Percentiles rank a stretch among this genome's conserved stretches.
These are phyloP conservation scores for Xenoacremonium recifei DNA, from an alignment of 2,329 filamentous ascomycete genomes.

Conservation along the genomic window DNA sequence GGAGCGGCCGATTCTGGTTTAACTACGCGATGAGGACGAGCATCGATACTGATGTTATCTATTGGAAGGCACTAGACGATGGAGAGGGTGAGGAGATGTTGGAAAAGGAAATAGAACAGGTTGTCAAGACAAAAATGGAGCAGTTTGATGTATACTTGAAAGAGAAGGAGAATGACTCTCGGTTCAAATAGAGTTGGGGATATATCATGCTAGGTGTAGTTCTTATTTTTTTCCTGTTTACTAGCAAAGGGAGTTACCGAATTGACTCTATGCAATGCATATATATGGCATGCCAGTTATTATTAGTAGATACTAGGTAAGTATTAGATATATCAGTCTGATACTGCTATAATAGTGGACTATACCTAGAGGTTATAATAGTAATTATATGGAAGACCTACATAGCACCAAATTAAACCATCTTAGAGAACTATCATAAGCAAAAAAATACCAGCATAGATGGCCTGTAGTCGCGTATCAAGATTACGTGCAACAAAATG, in stretches of 20 bases:
- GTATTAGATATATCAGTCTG: too few relatives aligned
- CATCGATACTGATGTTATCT: constrained; percentile 34
- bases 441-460: too few relatives aligned
- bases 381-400: too few relatives aligned
- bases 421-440: too few relatives aligned
- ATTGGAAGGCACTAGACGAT: constrained; percentile 32
- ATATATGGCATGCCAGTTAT: too few relatives aligned
- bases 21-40: constrained; percentile 33
- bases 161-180: constrained; percentile 1
- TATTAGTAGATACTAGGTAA: too few relatives aligned
- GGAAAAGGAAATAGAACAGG: constrained; percentile 17
- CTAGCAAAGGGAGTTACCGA: not conserved
- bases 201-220: not conserved
- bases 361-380: too few relatives aligned
- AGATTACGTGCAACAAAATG: too few relatives aligned
- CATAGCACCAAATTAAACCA: too few relatives aligned
- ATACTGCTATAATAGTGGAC: too few relatives aligned
- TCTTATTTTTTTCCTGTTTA: not conserved
- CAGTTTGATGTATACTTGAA: constrained; percentile 3
- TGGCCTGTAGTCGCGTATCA: too few relatives aligned
- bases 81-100: constrained; percentile 8
- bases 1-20: constrained; percentile 34
- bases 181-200: not conserved
- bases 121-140: constrained; percentile 13
- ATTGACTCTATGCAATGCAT: not conserved